Base-by-base conservation (phyloP, 2,329 filamentous ascomycete genomes). In the Colletotrichum tanaceti region DNA sequence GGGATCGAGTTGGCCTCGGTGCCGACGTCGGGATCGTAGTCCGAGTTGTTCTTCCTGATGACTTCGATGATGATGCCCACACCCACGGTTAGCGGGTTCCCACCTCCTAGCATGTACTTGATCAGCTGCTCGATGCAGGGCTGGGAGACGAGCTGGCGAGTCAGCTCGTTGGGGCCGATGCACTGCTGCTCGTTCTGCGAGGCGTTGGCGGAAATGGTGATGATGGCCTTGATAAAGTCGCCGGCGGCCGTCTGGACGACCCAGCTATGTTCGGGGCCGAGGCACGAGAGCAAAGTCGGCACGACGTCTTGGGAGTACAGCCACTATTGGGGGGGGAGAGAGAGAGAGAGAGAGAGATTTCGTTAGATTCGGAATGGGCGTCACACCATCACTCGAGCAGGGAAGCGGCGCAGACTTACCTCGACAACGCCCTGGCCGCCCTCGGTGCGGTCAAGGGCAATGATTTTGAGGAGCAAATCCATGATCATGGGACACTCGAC, bases 181-280 rank as follows among this genome's bases (percentile, higher is more conserved):
- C 97, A 98, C n/a, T 95, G 96, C 77, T 98, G 94, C 76, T 99
- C 96, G 75, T 98, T 97, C 74, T 97, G 96, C 1, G 95, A 98
- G 3, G 96, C 96, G 76, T 99, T 99, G 70, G 96, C 96, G 1
- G 96, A 98, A 67, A 99, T 98, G 32, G 96, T 99, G 73, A 99
- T 98, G 77, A 99, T 98, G 49, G 96, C 96, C 79, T 99, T 99
- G 74, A 99, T 87, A 73, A 99, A 99, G 77, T 99, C 96, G 50
- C 96, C 96, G 0, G 96, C 96, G 0, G 96, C 97, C 0, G 96
- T 98, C 79, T 99, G 96, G 2, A 96, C 97, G 1, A 95, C 93
- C 78, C 93, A 93, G 71, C 90, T 92, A 76, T 97, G 90, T 70
- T 97, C 90, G 1, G 94, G 90, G 2, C 93, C 91, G 24, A 99